Base-by-base conservation (phyloP, 2,329 filamentous ascomycete species). In the Penicillium occitanis region DNA sequence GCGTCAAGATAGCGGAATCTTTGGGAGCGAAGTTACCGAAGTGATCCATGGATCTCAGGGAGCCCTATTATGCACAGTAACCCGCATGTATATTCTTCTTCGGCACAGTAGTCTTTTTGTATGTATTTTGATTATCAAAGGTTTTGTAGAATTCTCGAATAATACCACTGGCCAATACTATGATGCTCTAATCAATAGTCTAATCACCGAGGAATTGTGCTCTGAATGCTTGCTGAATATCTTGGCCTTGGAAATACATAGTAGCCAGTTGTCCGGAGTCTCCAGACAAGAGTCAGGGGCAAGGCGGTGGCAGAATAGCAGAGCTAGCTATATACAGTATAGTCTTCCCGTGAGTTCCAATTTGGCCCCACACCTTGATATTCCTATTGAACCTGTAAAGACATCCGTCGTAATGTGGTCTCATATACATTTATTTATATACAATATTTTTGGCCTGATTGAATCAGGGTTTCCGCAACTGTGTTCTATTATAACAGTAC, bases 1-100 rank as follows among this genome's bases (percentile, higher is more conserved):
- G 86, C 0, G 77, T 82, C 10, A 85, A 82, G 0, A 83, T 88
- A 35, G 66, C 68, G 11, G 62, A 61, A 40, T 57, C 33, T 19
- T 6, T 66, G 17, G 25, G 33, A 57, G 35, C 33, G 37, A 30
- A 19, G 30, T 55, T 3, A 19, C 17, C 13, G 28, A 3, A 13
- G 8, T 11, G n/a, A n/a, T 6, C 25, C 25, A 25, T 25, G 25
- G 25, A 25, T 25, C 19, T 37, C 17, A 30, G 22, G 6, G 8
- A 8, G 13, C 19, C 48, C 5, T 51, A 25, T 51, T 17, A 51
- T 17, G 48, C 14, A 53, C 19, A 19, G 19, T 30, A 33, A 5
- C 25, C 13, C 13, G 2, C 22, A 28, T 28, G 11, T 51, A 30
- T 51, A 28, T 28, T 30, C 48, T 13, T 30, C 48, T 30, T 17